Evolutionary conservation across 345 rosid species (phyloP).

Genomic region (Populus deltoides): DNA sequence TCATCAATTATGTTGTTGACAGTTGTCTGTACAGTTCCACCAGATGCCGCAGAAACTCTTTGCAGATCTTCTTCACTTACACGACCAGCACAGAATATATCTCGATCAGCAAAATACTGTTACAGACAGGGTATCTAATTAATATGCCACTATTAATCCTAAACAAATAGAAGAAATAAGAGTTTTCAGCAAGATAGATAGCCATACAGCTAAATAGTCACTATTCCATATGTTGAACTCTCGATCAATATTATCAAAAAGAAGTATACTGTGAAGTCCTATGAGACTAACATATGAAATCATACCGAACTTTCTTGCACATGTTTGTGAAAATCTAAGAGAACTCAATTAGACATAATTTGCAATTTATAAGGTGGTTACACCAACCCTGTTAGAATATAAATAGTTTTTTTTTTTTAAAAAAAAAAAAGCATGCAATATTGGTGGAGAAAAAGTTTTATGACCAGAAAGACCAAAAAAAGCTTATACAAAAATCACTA

Average conservation of each 20-base stretch:
- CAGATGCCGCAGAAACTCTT: conserved; percentile 94
- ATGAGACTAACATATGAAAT: background rate
- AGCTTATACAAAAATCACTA: background rate
- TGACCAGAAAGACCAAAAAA: background rate
- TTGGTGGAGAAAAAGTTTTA: background rate
- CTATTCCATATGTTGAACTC: background rate
- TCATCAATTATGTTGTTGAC: conserved; percentile 88
- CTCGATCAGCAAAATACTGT: conserved; percentile 99
- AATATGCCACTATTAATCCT: background rate
- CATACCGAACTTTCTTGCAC: background rate
- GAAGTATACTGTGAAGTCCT: background rate
- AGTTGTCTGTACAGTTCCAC: conserved; percentile 95
- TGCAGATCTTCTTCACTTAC: conserved; percentile 92
- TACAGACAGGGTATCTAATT: conserved; percentile 9
- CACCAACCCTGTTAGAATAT: background rate
- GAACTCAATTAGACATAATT: background rate
- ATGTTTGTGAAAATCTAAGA: background rate
- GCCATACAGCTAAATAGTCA: background rate
- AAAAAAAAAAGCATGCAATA: background rate
- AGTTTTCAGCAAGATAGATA: background rate
- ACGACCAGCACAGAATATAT: conserved; percentile 99
- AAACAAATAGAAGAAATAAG: background rate
- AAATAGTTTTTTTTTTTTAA: too few relatives aligned
- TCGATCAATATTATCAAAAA: background rate
- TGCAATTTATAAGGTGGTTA: background rate